Evolutionary conservation across 1,284 basidiomycete genomes (phyloP).

Genomic region (Ustilago hordei): DNA sequence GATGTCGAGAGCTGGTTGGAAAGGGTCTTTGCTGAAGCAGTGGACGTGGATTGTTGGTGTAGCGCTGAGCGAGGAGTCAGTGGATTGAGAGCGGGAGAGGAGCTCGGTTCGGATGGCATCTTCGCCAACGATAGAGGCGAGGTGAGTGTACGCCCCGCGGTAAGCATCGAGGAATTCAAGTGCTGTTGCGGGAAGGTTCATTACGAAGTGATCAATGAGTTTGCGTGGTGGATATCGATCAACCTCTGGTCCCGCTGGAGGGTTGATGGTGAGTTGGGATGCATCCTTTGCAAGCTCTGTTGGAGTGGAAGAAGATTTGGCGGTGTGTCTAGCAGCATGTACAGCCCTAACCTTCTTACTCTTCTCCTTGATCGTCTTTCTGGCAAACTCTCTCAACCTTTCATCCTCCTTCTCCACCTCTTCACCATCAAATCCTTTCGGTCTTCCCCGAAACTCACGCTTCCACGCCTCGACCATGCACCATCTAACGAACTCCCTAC

Average conservation of each 20-base stretch:
- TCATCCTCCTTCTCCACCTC: constrained; percentile 30
- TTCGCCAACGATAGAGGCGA: constrained; percentile 70
- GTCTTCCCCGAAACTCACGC: constrained; percentile 38
- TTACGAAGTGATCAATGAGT: constrained; percentile 81
- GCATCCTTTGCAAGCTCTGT: neutral
- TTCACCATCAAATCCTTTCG: constrained; percentile 26
- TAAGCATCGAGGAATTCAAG: constrained; percentile 91
- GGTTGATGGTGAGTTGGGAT: neutral
- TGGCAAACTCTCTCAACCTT: constrained; percentile 5
- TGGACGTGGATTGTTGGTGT: constrained; percentile 90
- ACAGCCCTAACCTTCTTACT: constrained; percentile 14
- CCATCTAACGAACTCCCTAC: constrained; percentile 53
- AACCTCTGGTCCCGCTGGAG: neutral
- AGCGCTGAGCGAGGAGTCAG: constrained; percentile 69
- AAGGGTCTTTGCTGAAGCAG: constrained; percentile 87
- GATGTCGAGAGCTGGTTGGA: constrained; percentile 58
- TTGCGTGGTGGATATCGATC: constrained; percentile 19
- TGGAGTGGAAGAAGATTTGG: neutral
- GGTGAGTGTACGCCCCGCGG: constrained; percentile 76
- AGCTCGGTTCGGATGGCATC: constrained; percentile 55
- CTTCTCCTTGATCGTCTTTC: constrained; percentile 33
- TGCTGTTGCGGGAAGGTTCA: constrained; percentile 96
- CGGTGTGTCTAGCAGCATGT: constrained; percentile 14
- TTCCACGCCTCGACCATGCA: constrained; percentile 49
- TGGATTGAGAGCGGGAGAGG: constrained; percentile 2